Conservation (phyloP, 345 rosid genomes). For the Mercurialis annua region DNA sequence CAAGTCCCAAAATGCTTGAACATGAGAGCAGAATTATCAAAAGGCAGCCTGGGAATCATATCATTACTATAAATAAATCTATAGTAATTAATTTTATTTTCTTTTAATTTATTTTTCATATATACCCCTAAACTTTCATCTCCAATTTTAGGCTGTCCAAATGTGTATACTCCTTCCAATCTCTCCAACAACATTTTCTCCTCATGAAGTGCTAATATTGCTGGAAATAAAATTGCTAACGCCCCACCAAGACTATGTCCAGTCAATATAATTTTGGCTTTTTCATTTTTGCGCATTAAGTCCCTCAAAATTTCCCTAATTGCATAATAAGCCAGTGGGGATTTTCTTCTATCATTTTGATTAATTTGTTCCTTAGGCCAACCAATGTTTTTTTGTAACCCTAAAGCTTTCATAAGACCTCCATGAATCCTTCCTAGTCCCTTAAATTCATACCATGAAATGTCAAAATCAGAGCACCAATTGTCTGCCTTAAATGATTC, state of each 20-base stretch:
- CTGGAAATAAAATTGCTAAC: conserved; percentile 59
- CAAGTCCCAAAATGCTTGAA: conserved; percentile 80
- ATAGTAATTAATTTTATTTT: conserved; percentile 34
- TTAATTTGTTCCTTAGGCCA: conserved; percentile 45
- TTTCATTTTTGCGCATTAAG: conserved; percentile 27
- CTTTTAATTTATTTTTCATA: conserved; percentile 46
- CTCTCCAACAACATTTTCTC: conserved; percentile 51
- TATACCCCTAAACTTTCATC: conserved; percentile 46
- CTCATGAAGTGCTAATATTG: conserved; percentile 45
- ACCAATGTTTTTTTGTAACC: conserved; percentile 51
- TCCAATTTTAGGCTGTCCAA: conserved; percentile 85
- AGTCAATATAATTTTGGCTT: conserved; percentile 43
- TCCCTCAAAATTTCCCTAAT: conserved; percentile 47
- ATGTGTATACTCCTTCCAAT: conserved; percentile 61
- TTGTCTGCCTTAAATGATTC: conserved; percentile 59
- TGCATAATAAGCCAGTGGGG: conserved; percentile 52
- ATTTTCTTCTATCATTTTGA: conserved; percentile 13
- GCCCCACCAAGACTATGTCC: conserved; percentile 87
- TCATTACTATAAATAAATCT: conserved; percentile 70
- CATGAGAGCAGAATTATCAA: conserved; percentile 40
- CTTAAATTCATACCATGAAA: conserved; percentile 67
- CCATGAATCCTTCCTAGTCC: conserved; percentile 64
- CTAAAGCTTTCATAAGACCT: conserved; percentile 79
- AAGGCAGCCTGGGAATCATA: conserved; percentile 69
- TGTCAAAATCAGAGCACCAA: conserved; percentile 68